A percentile compares a stretch with the other conserved stretches of the same genome.
Evolutionary conservation across 352 stramenopile species (phyloP).

Genomic region (Globisporangium emineosum): DNA sequence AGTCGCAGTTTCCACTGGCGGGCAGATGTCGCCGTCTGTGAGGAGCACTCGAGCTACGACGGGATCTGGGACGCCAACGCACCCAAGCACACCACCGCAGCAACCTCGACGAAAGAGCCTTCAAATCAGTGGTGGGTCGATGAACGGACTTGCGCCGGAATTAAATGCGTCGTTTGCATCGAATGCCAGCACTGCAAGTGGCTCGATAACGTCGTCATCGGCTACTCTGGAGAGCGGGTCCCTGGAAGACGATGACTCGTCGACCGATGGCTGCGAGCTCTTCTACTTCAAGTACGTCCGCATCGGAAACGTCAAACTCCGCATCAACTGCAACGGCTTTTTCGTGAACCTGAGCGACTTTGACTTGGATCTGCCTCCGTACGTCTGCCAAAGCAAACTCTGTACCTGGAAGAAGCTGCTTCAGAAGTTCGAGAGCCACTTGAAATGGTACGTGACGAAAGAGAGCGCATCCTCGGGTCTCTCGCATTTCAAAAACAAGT

Average conservation of each 20-base stretch:
- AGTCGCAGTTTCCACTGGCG: not conserved
- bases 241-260: conserved; percentile 51
- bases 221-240: conserved; percentile 12
- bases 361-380: conserved; percentile 71
- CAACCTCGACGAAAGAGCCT: conserved; percentile 13
- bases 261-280: conserved; percentile 56
- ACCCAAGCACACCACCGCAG: not conserved
- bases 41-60: conserved; percentile 1
- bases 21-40: conserved; percentile 3
- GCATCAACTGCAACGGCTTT: conserved; percentile 85
- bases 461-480: conserved; percentile 78
- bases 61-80: not conserved
- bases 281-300: conserved; percentile 88
- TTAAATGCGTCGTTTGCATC: conserved; percentile 3
- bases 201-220: conserved; percentile 17
- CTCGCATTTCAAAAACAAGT: conserved; percentile 85
- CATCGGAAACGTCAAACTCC: conserved; percentile 72
- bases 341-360: conserved; percentile 85
- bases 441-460: conserved; percentile 83
- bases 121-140: conserved; percentile 9
- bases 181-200: not conserved
- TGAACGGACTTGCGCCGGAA: not conserved
- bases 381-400: conserved; percentile 80
- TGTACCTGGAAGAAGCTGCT: conserved; percentile 80
- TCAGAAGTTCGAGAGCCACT: conserved; percentile 78